Conservation (phyloP, 805 yeast genomes). For the Starmerella scarabaei region DNA sequence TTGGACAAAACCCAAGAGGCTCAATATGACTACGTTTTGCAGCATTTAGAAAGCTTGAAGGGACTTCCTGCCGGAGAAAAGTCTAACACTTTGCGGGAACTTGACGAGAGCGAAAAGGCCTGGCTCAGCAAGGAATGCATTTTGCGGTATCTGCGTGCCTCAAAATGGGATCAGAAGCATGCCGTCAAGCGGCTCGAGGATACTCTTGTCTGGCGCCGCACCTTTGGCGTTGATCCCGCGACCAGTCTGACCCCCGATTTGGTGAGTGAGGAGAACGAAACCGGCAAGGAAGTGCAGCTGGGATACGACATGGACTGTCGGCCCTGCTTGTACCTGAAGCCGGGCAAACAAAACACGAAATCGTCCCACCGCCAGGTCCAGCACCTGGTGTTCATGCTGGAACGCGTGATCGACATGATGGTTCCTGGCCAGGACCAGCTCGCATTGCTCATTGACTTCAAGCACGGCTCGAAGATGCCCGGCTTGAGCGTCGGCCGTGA, state of each 20-base stretch:
- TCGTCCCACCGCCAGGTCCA: slow-evolving; percentile 87
- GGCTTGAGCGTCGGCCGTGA: slow-evolving; percentile 79
- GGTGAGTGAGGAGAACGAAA: slow-evolving; percentile 55
- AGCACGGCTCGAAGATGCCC: slow-evolving; percentile 72
- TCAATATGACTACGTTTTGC: slow-evolving; percentile 50
- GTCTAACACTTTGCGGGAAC: slow-evolving; percentile 29
- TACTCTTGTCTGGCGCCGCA: slow-evolving; percentile 86
- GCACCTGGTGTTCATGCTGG: slow-evolving; percentile 84
- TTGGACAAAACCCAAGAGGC: slow-evolving; percentile 43
- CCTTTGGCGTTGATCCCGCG: slow-evolving; percentile 55
- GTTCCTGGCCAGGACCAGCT: slow-evolving; percentile 92
- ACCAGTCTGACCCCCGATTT: slow-evolving; percentile 25
- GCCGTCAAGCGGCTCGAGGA: slow-evolving; percentile 63
- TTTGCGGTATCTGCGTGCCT: slow-evolving; percentile 79
- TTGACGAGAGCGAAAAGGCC: slow-evolving; percentile 51
- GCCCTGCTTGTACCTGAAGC: slow-evolving; percentile 84
- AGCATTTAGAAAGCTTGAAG: slow-evolving; percentile 44
- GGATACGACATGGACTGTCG: slow-evolving; percentile 85
- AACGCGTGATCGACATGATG: slow-evolving; percentile 86
- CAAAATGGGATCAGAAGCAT: slow-evolving; percentile 70
- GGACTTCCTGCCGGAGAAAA: slow-evolving; percentile 37
- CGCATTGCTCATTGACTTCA: slow-evolving; percentile 84
- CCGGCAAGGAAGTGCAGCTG: slow-evolving; percentile 83
- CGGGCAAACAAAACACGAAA: slow-evolving; percentile 92
- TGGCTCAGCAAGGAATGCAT: slow-evolving; percentile 93